Evolutionary conservation across 2,329 filamentous ascomycete genomes (phyloP), one percentile per base, ranked within the genome.

Genomic region (Colletotrichum brevisporum): DNA sequence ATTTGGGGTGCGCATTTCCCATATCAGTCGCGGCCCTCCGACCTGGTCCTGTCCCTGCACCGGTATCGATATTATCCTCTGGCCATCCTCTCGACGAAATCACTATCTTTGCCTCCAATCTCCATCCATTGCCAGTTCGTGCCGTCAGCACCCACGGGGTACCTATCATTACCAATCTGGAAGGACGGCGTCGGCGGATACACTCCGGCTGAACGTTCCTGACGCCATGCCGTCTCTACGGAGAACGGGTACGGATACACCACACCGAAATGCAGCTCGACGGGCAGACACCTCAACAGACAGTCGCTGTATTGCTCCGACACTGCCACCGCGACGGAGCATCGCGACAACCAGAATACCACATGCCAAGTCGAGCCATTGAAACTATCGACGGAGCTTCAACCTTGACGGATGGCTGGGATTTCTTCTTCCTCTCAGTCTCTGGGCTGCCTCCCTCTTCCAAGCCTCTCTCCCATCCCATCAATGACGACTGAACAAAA

Each of bases 361-460:
- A 56, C 55, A 18, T 39, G 62, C 66, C 62, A 69, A 69, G 62
- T 16, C 55, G 18, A 56, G 21, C 51, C 62, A 60, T 43, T 50
- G 43, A 69, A 66, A 66, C 66, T 66, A 69, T 61, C 43, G 51
- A 56, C 31, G 21, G 52, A 18, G 43, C 55, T 56, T 60, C 55
- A 54, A 55, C 51, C 21, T 10, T 50, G 24, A 43, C 52, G 27
- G 6, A 10, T 15, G 43, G 26, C 39, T 18, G 26, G 26, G n/a
- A 24, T 66, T 66, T 61, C 63, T 66, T 61, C 8, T 60, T 51
- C 36, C 6, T 36, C 18, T 39, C 21, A 6, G 18, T 31, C 41
- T 53, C 51, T 48, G 27, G 61, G 54, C 48, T 54, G 61, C 54
- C 48, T 59, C 61, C 41, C 41, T 12, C n/a, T 47, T 36, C 24